Evolutionary conservation across 805 yeast genomes (phyloP), one percentile per base, ranked within the genome.

Genomic region (Torulaspora franciscae): DNA sequence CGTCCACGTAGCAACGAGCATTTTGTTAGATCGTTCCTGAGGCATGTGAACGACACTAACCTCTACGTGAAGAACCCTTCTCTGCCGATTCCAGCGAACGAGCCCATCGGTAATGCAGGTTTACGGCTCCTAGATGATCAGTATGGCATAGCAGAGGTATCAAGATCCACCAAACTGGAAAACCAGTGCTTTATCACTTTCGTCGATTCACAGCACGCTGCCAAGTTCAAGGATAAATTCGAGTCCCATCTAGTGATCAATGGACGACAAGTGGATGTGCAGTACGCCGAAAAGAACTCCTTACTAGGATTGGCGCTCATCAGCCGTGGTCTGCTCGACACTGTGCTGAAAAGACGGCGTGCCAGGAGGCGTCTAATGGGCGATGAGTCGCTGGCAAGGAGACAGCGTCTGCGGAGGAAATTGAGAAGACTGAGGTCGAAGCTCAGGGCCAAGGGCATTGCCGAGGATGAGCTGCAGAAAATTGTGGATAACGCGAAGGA

Each of bases 111-210:
- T 24, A 46, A 45, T 23, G 44, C 40, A 15, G 41, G 32, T n/a
- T 15, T 42, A 15, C 17, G 27, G 8, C 30, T 48, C 4, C 37
- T 58, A 19, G 64, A 61, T 46, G n/a, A 33, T 32, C n/a, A 37
- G 44, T 26, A 51, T 52, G 25, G 52, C 59, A 7, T 28, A 53
- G 13, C 38, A 39, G 6, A 48, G 57, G 11, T 57, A 58, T 54
- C 61, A 3, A 45, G 46, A 2, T 43, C 54, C 15, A 17, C 23
- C 1, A 42, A 34, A 11, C 19, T 57, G 28, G 23, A 34, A 3
- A 50, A 49, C 11, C 57, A 54, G 33, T 57, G 59, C 26, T 62
- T 62, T 30, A 37, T 63, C 3, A 61, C 67, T 2, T 63, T 63
- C 39, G 27, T 27, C 2, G 42, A 46, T 29, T 38, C 35, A 5